Evolutionary conservation across 441 rosid genomes (phyloP), one percentile per base, ranked within the genome.

Genomic region (Gossypium davidsonii): DNA sequence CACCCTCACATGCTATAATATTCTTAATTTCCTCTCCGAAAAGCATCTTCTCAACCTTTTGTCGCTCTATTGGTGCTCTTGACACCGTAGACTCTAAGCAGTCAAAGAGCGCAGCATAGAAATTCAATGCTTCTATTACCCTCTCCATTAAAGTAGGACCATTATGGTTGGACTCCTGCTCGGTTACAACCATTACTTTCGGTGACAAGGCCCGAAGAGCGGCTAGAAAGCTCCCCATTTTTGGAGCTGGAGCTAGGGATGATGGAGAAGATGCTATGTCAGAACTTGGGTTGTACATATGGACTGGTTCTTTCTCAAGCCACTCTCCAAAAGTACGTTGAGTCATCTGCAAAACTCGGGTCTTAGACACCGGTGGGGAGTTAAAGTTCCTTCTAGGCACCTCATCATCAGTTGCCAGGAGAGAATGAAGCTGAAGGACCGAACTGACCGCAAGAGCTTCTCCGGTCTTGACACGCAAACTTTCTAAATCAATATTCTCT

Each of bases 1-100:
- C 53, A 42, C 99, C 97, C 65, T 92, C 97, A 3, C 97, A 86
- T 0, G 99, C 91, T 73, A 94, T 87, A 56, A 94, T 90, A 77
- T 90, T 92, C 85, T 92, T 92, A 51, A 92, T 92, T 80, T 94
- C 97, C 84, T 92, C 91, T 10, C 97, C 97, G 0, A 92, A 94
- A 21, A 90, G 78, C 94, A 87, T 86, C 87, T 94, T 94, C 80
- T 94, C 97, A 25, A 94, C 80, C 81, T 88, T 92, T 53, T 87
- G 91, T 66, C 99, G 78, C 81, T 92, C 98, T 52, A 80, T 48
- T 28, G 89, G 81, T 37, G 89, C 85, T 80, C 97, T 86, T 44
- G 97, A 76, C 49, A 82, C 80, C 31, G 91, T 89, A 12, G 94
- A 90, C 77, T 90, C 93, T 77, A 92, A 83, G 83, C 99, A 91